Percentiles rank a stretch among this genome's conserved stretches.
These are phyloP conservation scores for Arxiozyma slooffiae DNA, from an alignment of 1,139 yeast genomes.

Conservation along the genomic window DNA sequence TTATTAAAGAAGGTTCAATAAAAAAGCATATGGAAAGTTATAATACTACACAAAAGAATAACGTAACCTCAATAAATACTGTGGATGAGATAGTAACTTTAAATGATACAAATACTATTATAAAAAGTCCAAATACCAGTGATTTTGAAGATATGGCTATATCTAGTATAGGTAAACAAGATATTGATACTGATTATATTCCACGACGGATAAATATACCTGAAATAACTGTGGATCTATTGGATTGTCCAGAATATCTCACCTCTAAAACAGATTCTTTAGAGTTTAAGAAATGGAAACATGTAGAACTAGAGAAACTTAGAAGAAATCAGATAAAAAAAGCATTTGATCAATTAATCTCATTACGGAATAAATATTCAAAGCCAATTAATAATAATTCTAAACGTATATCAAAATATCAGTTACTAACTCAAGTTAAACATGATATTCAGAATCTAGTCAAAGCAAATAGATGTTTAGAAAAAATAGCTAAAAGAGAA, in stretches of 20 bases:
- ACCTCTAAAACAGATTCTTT: constrained; percentile 13
- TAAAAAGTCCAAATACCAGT: background rate
- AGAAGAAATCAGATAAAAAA: constrained; percentile 27
- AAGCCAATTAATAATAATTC: constrained; percentile 9
- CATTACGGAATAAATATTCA: constrained; percentile 6
- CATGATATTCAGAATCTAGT: constrained; percentile 24
- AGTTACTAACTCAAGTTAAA: constrained; percentile 21
- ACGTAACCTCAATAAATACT: too few species aligned
- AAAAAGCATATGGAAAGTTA: background rate
- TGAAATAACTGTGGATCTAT: constrained; percentile 19
- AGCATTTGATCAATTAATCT: constrained; percentile 23
- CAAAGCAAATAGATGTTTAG: constrained; percentile 24
- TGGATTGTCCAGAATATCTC: constrained; percentile 19
- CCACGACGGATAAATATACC: constrained; percentile 15
- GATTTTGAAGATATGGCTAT: background rate
- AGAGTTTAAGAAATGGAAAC: constrained; percentile 27
- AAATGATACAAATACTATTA: background rate
- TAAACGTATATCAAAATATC: constrained; percentile 27
- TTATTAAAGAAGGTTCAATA: background rate
- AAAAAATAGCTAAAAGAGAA: constrained; percentile 7
- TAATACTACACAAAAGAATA: background rate
- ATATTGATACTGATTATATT: constrained; percentile 5
- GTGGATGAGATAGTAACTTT: background rate
- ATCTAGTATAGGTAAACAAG: background rate
- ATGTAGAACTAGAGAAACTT: constrained; percentile 27